A percentile compares a stretch with the other conserved stretches of the same genome.
Conservation (phyloP, 345 rosid genomes). For the Eutrema japonicum region DNA sequence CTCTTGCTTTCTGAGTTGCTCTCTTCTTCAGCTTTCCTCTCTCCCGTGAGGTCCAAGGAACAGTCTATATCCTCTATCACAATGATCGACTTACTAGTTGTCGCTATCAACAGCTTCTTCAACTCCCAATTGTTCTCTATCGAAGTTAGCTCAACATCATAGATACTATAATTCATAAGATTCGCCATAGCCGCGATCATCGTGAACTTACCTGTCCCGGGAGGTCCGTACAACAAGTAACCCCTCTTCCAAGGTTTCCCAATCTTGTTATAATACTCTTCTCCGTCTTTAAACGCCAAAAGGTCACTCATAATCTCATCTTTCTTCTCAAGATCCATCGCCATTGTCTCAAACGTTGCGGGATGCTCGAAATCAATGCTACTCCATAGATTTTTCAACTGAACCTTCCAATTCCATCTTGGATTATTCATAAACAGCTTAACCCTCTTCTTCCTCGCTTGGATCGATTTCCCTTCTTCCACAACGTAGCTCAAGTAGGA, state of each 20-base stretch:
- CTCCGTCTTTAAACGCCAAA: slow-evolving; percentile 37
- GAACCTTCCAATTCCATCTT: slow-evolving; percentile 6
- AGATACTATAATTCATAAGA: slow-evolving; percentile 44
- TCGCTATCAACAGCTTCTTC: slow-evolving; percentile 43
- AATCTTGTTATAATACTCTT: slow-evolving; percentile 48
- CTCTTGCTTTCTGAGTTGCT: background rate
- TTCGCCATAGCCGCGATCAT: slow-evolving; percentile 55
- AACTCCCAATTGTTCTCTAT: slow-evolving; percentile 45
- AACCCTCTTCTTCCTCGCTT: slow-evolving; percentile 49
- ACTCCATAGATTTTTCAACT: slow-evolving; percentile 38
- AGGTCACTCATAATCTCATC: slow-evolving; percentile 44
- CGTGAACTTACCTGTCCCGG: slow-evolving; percentile 53
- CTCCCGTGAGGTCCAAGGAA: slow-evolving; percentile 50
- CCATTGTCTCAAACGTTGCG: slow-evolving; percentile 48
- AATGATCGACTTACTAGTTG: slow-evolving; percentile 48
- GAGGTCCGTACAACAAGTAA: slow-evolving; percentile 52
- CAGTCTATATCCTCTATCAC: slow-evolving; percentile 56
- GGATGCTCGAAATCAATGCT: slow-evolving; percentile 47
- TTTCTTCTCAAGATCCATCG: slow-evolving; percentile 45
- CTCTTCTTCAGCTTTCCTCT: slow-evolving; percentile 31
- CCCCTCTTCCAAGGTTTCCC: slow-evolving; percentile 57
- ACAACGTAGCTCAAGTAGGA: slow-evolving; percentile 51
- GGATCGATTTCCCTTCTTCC: slow-evolving; percentile 51
- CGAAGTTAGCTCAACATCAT: slow-evolving; percentile 49
- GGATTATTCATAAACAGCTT: slow-evolving; percentile 58